These are phyloP conservation scores for Pythium angustatum DNA, from an alignment of 352 stramenopile species.

Conservation along the genomic window DNA sequence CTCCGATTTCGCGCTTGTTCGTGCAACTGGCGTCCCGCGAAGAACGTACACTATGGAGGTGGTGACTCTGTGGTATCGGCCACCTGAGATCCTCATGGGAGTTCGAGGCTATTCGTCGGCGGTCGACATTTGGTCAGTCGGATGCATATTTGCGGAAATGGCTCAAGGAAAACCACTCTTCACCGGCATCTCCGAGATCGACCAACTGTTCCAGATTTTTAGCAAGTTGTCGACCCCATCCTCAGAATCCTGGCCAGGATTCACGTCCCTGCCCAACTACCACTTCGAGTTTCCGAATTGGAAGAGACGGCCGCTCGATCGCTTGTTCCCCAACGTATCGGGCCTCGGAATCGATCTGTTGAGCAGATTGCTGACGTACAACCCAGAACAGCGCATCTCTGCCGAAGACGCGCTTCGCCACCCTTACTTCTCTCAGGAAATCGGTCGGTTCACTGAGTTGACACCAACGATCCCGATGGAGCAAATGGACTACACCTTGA, in stretches of 20 bases:
- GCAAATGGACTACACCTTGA: slow-evolving; percentile 75
- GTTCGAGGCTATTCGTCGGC: slow-evolving; percentile 80
- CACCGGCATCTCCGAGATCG: slow-evolving; percentile 76
- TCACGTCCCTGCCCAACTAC: slow-evolving; percentile 97
- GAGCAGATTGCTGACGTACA: slow-evolving; percentile 79
- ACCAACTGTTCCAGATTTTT: slow-evolving; percentile 88
- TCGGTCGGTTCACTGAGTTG: slow-evolving; percentile 43
- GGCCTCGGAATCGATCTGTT: slow-evolving; percentile 71
- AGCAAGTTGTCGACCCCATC: slow-evolving; percentile 96
- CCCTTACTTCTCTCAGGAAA: slow-evolving; percentile 70
- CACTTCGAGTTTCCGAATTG: slow-evolving; percentile 89
- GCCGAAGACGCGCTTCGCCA: slow-evolving; percentile 81
- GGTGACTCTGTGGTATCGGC: slow-evolving; percentile 91
- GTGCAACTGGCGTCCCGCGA: slow-evolving; percentile 82
- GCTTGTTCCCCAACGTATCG: slow-evolving; percentile 71
- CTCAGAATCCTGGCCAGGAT: slow-evolving; percentile 96
- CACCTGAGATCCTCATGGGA: slow-evolving; percentile 90
- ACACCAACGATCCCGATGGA: slow-evolving; percentile 75
- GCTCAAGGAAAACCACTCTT: slow-evolving; percentile 86
- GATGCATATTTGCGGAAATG: slow-evolving; percentile 99
- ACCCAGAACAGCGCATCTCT: slow-evolving; percentile 79
- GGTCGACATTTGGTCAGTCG: slow-evolving; percentile 94
- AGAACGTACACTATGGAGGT: slow-evolving; percentile 91
- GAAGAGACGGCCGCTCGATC: slow-evolving; percentile 66
- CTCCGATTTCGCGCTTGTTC: slow-evolving; percentile 89